These are phyloP conservation scores for Gremmenia infestans DNA, from an alignment of 2,329 filamentous ascomycete genomes.

Conservation along the genomic window DNA sequence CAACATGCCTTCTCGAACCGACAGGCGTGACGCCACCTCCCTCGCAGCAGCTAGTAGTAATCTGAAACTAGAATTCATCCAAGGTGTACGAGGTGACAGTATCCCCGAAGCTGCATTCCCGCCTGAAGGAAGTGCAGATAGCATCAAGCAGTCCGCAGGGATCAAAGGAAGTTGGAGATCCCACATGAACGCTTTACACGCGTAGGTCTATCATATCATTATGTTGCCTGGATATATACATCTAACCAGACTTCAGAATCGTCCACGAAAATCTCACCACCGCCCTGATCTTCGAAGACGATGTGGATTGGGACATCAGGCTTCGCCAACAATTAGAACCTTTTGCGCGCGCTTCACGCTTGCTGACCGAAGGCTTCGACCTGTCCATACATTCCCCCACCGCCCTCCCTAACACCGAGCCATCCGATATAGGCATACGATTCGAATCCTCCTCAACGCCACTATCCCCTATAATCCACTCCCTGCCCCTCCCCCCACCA, in stretches of 20 bases:
- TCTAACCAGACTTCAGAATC: slow-evolving; percentile 8
- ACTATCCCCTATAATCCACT: slow-evolving; percentile 6
- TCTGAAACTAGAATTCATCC: slow-evolving; percentile 15
- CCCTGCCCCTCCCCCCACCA: slow-evolving; percentile 2
- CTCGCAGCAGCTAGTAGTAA: slow-evolving; percentile 14
- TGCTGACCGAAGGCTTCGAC: slow-evolving; percentile 2
- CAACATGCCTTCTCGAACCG: slow-evolving; percentile 17
- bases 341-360: slow-evolving; percentile 11
- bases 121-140: slow-evolving; percentile 8
- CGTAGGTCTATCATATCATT: slow-evolving; percentile 35
- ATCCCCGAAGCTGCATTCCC: slow-evolving; percentile 15
- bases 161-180: slow-evolving; percentile 19
- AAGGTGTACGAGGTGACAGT: slow-evolving; percentile 12
- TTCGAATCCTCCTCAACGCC: slow-evolving; percentile 12
- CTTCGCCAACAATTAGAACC: slow-evolving; percentile 11
- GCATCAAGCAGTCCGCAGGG: slow-evolving; percentile 13
- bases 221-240: background rate
- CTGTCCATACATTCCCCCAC: slow-evolving; percentile 2
- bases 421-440: slow-evolving; percentile 10
- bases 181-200: slow-evolving; percentile 17
- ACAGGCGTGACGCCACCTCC: slow-evolving; percentile 16
- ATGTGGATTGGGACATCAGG: slow-evolving; percentile 41
- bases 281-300: slow-evolving; percentile 41
- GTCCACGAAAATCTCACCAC: slow-evolving; percentile 29
- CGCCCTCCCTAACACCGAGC: slow-evolving; percentile 20